phyloP scores from a whole-genome alignment of 441 rosid genomes.

The Aleurites moluccanus region DNA sequence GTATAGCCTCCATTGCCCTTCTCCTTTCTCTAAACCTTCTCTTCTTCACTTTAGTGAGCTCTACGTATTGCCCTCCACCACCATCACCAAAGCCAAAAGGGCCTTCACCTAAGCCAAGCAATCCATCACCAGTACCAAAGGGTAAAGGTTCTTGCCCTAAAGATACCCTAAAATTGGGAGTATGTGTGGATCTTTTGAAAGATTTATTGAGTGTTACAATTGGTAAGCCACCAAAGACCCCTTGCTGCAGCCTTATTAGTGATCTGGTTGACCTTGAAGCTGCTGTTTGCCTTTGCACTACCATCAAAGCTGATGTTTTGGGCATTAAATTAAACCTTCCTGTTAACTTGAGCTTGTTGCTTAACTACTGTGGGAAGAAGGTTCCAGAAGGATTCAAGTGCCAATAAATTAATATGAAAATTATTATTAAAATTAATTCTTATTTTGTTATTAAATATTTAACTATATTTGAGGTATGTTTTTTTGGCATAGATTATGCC shows the following conservation, averaged over 20 bases:
- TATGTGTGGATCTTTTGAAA: slow-evolving; percentile 35
- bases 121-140: slow-evolving; percentile 17
- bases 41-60: slow-evolving; percentile 46
- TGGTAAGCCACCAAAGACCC: background rate
- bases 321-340: too few species aligned
- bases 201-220: too few species aligned
- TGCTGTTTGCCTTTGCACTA: too few species aligned
- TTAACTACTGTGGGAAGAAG: too few species aligned
- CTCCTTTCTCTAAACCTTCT: slow-evolving; percentile 39
- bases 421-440: too few species aligned
- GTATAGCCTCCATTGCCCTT: slow-evolving; percentile 31
- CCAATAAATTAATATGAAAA: too few species aligned
- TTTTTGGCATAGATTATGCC: too few species aligned
- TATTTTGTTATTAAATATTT: too few species aligned
- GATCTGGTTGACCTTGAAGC: slow-evolving; percentile 30
- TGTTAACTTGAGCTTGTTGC: too few species aligned
- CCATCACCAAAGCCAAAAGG: background rate
- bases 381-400: slow-evolving; percentile 8
- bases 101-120: too few species aligned
- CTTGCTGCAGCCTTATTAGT: slow-evolving; percentile 3
- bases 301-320: too few species aligned
- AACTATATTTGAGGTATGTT: too few species aligned
- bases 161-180: slow-evolving; percentile 67
- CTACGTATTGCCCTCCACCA: slow-evolving; percentile 36
- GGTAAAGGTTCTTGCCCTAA: slow-evolving; percentile 46